A percentile compares a stretch with the other conserved stretches of the same genome.
These are phyloP conservation scores for Citrus unshiu DNA, from an alignment of 345 rosid genomes.

Conservation along the genomic window DNA sequence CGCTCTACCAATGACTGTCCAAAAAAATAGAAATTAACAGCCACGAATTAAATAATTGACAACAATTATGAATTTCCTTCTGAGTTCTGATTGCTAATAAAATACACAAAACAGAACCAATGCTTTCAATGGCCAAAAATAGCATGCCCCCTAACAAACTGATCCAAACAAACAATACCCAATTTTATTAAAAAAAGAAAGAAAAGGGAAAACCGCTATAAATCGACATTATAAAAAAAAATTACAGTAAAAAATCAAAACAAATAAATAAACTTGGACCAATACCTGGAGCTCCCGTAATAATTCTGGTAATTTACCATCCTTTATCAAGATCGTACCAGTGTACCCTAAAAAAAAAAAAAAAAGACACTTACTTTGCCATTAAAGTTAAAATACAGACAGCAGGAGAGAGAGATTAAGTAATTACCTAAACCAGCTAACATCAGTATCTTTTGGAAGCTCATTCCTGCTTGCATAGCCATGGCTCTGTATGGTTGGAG, in stretches of 20 bases:
- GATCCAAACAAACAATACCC: neutral
- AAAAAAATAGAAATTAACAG: neutral
- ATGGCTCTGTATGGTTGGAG: constrained; percentile 22
- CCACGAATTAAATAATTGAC: neutral
- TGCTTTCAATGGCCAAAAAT: neutral
- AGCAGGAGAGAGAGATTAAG: neutral
- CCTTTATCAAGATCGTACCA: constrained; percentile 63
- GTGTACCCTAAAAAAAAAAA: constrained; percentile 55
- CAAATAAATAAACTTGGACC: neutral
- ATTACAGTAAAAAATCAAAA: neutral
- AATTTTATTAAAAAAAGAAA: neutral
- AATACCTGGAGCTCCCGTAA: constrained; percentile 78
- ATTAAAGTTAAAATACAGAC: neutral
- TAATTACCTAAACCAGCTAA: constrained; percentile 78
- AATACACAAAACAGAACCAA: neutral
- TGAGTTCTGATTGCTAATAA: neutral
- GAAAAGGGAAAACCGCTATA: neutral
- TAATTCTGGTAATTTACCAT: constrained; percentile 79
- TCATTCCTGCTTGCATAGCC: constrained; percentile 80
- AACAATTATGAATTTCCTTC: neutral
- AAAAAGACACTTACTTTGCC: too few species aligned
- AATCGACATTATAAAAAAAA: neutral
- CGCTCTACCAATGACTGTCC: constrained; percentile 57
- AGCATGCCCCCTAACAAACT: neutral
- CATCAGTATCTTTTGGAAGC: constrained; percentile 65